Percentiles rank a stretch among this genome's conserved stretches.
Conservation (phyloP, 192 early-diverging fungal genomes). For the Pilaira anomala region DNA sequence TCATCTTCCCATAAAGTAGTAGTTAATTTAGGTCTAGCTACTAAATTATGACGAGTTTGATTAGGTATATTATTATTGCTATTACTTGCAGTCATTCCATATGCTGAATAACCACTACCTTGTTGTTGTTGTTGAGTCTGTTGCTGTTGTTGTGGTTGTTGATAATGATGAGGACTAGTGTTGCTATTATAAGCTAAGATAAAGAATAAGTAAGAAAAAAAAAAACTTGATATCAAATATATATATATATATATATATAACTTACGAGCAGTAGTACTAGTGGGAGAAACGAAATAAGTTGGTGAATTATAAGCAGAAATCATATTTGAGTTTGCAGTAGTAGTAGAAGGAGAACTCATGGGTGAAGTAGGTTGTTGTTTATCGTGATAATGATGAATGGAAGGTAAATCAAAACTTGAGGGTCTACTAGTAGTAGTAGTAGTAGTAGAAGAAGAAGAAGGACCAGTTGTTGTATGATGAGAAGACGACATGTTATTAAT, state of each 20-base stretch:
- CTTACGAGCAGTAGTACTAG: background rate
- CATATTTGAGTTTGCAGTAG: slow-evolving; percentile 3
- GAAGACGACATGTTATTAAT: background rate
- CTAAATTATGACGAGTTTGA: slow-evolving; percentile 1
- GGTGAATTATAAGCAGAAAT: slow-evolving; percentile 16
- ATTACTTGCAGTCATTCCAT: slow-evolving; percentile 2
- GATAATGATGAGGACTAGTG: background rate
- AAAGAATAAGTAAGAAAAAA: background rate
- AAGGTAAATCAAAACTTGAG: slow-evolving; percentile 10
- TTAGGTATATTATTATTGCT: background rate
- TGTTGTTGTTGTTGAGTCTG: background rate
- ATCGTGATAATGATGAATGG: background rate
- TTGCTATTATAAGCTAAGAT: background rate
- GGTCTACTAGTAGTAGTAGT: slow-evolving; percentile 13
- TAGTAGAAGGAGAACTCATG: slow-evolving; percentile 14
- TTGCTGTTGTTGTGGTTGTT: background rate
- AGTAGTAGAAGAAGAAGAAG: slow-evolving; percentile 15
- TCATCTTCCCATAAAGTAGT: slow-evolving; percentile 86
- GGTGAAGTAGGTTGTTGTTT: slow-evolving; percentile 9
- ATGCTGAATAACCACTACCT: background rate
- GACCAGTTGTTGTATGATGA: background rate
- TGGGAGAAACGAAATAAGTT: slow-evolving; percentile 16
- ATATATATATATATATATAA: background rate
- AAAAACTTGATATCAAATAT: background rate
- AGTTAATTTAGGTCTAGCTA: slow-evolving; percentile 52